These are phyloP conservation scores for Chaetomium strumarium DNA, from an alignment of 2,329 filamentous ascomycete genomes.

Conservation along the genomic window DNA sequence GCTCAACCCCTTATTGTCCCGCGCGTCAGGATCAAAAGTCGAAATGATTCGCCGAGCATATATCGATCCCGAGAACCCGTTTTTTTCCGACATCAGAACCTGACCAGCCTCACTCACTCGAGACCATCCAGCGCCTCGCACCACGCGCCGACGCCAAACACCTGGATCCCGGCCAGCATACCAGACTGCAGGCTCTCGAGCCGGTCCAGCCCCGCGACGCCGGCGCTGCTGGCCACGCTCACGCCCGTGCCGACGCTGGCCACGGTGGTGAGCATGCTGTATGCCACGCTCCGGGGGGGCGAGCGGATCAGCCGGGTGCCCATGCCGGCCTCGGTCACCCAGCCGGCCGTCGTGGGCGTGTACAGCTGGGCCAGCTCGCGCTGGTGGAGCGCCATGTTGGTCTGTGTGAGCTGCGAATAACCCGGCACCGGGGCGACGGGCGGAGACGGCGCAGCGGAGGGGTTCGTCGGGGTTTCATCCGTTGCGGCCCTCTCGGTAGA, in stretches of 20 bases:
- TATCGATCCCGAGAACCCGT: not conserved
- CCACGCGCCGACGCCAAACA: conserved; percentile 12
- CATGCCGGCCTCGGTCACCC: conserved; percentile 13
- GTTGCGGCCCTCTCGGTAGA: conserved; percentile 16
- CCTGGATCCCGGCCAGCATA: not conserved
- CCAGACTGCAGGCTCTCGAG: no score
- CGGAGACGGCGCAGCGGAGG: not conserved
- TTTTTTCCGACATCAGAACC: no score
- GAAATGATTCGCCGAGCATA: no score
- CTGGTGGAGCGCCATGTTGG: conserved; percentile 11
- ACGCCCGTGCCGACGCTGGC: not conserved
- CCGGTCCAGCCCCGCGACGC: conserved; percentile 1
- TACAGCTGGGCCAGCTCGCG: conserved; percentile 3
- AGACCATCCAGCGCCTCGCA: not conserved
- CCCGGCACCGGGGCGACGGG: not conserved
- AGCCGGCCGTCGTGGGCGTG: conserved; percentile 10
- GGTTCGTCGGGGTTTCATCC: conserved; percentile 8
- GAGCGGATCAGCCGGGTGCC: conserved; percentile 1
- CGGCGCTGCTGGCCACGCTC: conserved; percentile 2
- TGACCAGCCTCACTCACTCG: not conserved
- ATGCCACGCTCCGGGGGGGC: not conserved
- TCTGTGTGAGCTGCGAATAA: conserved; percentile 6
- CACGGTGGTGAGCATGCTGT: not conserved
- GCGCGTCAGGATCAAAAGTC: no score
- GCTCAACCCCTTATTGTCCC: no score